These are phyloP conservation scores for Leccinum subrobustum DNA, from an alignment of 1,284 basidiomycete species.

Conservation along the genomic window DNA sequence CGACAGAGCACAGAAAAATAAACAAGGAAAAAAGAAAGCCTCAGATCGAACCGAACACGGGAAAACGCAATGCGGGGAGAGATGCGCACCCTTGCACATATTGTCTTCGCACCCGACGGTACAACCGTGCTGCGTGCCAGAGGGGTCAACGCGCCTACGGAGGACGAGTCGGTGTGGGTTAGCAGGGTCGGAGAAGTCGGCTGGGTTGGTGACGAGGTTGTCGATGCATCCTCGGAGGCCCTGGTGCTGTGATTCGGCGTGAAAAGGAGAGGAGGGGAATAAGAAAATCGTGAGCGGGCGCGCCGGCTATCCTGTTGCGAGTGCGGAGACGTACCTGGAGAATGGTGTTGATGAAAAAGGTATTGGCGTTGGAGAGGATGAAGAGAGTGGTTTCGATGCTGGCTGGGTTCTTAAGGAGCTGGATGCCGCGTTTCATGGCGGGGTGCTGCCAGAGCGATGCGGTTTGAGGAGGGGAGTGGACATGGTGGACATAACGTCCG, in stretches of 20 bases:
- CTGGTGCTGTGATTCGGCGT: conserved; percentile 53
- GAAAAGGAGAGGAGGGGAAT: background rate
- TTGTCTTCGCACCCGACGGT: conserved; percentile 90
- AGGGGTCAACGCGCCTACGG: conserved; percentile 72
- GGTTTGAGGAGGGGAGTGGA: background rate
- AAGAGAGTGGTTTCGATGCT: conserved; percentile 75
- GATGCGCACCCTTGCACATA: conserved; percentile 89
- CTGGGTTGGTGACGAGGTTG: conserved; percentile 92
- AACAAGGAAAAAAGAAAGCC: background rate
- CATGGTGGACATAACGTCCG: background rate
- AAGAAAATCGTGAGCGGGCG: background rate
- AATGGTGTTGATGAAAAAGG: conserved; percentile 89
- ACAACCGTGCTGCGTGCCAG: conserved; percentile 82
- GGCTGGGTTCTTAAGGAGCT: conserved; percentile 63
- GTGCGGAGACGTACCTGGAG: conserved; percentile 56
- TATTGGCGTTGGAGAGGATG: conserved; percentile 93
- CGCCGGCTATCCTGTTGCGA: background rate
- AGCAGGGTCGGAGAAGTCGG: conserved; percentile 69
- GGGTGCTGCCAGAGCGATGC: conserved; percentile 69
- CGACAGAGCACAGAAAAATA: background rate
- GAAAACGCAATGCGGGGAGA: background rate
- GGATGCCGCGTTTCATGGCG: conserved; percentile 91
- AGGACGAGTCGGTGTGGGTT: conserved; percentile 74
- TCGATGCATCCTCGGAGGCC: conserved; percentile 74
- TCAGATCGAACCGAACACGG: background rate